Percentiles rank a stretch among this genome's conserved stretches.
These are phyloP conservation scores for Quercus gilva DNA, from an alignment of 306 rosid genomes.

Conservation along the genomic window DNA sequence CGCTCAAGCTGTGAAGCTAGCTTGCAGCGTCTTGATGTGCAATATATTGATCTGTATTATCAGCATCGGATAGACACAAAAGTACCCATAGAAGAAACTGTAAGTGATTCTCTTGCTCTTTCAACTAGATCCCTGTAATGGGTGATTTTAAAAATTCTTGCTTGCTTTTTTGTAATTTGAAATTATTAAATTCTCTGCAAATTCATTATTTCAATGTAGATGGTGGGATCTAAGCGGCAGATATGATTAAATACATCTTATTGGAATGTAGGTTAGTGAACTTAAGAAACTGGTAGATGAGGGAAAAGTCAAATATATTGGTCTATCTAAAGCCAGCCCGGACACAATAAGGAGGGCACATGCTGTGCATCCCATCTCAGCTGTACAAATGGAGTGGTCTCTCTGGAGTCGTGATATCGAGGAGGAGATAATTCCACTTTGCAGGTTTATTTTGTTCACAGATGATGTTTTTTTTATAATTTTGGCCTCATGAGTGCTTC, in stretches of 20 bases:
- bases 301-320: slow-evolving; percentile 68
- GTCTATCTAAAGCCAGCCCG: slow-evolving; percentile 72
- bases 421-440: slow-evolving; percentile 64
- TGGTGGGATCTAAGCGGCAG: background rate
- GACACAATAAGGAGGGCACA: slow-evolving; percentile 81
- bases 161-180: background rate
- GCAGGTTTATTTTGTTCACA: slow-evolving; percentile 41
- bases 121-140: background rate
- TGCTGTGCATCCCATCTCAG: slow-evolving; percentile 74
- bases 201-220: background rate
- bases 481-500: too few relatives aligned
- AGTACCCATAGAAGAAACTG: slow-evolving; percentile 73
- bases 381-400: slow-evolving; percentile 80
- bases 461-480: too few relatives aligned
- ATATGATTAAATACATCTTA: background rate
- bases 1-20: slow-evolving; percentile 73
- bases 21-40: slow-evolving; percentile 65
- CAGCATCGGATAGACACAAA: slow-evolving; percentile 59
- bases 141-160: background rate
- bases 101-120: slow-evolving; percentile 16
- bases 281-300: slow-evolving; percentile 77
- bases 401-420: slow-evolving; percentile 80
- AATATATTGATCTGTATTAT: slow-evolving; percentile 75
- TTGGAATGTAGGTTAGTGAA: slow-evolving; percentile 51
- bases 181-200: background rate